Evolutionary conservation across 768 basidiomycete species (phyloP).

Genomic region (Tylopilus vinaceipallidus): DNA sequence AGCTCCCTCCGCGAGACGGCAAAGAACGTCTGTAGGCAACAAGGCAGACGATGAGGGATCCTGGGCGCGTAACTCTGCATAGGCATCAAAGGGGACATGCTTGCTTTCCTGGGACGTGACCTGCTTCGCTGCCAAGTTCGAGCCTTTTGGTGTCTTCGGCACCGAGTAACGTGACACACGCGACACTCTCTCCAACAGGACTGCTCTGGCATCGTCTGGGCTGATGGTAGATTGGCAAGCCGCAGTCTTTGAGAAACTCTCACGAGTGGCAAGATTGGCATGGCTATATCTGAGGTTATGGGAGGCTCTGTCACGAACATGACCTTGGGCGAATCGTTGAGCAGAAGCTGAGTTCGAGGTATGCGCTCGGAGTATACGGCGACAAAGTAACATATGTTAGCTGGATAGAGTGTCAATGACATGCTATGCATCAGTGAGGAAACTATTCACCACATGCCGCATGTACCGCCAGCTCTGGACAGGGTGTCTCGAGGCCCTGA

Average conservation of each 20-base stretch:
- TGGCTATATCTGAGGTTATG: constrained; percentile 9
- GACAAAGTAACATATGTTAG: constrained; percentile 80
- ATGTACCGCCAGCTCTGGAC: constrained; percentile 30
- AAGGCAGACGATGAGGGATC: constrained; percentile 20
- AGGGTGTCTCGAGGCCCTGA: constrained; percentile 28
- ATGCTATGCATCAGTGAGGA: neutral
- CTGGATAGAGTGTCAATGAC: constrained; percentile 29
- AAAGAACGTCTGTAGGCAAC: constrained; percentile 29
- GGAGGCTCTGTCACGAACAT: constrained; percentile 16
- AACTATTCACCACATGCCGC: constrained; percentile 58
- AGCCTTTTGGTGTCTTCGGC: constrained; percentile 16
- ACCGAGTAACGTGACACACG: constrained; percentile 28
- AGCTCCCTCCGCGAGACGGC: constrained; percentile 31
- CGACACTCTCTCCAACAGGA: constrained; percentile 26
- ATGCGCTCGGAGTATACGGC: constrained; percentile 51
- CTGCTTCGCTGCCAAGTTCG: constrained; percentile 9
- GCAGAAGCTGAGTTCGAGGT: constrained; percentile 30
- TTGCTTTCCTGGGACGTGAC: constrained; percentile 15
- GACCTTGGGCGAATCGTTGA: constrained; percentile 21
- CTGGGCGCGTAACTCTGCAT: constrained; percentile 24
- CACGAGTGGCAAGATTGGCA: constrained; percentile 14
- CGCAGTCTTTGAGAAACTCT: constrained; percentile 10
- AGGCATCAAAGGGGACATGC: constrained; percentile 29
- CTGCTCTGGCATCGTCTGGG: constrained; percentile 9
- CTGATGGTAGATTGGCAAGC: neutral